phyloP scores from a whole-genome alignment of 148 eudicot genomes.

The Silene latifolia region DNA sequence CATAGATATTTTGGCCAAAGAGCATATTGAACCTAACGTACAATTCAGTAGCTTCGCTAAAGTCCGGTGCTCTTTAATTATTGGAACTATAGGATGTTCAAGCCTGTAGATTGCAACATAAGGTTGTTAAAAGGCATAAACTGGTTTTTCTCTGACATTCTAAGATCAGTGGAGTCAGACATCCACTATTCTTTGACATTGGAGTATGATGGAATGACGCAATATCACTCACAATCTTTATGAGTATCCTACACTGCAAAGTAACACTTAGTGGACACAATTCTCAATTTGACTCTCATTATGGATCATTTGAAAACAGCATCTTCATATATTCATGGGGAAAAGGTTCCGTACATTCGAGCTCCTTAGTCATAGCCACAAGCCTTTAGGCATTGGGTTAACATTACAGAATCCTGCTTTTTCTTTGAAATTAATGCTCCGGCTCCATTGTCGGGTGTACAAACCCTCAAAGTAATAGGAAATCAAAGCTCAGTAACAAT shows the following conservation, averaged over 20 bases:
- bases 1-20: constrained; percentile 74
- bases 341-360: not conserved
- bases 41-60: constrained; percentile 82
- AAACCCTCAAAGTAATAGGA: too few relatives aligned
- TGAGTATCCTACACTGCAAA: not conserved
- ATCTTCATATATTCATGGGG: not conserved
- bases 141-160: not conserved
- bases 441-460: too few relatives aligned
- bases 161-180: not conserved
- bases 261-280: not conserved
- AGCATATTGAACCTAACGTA: constrained; percentile 90
- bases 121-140: not conserved
- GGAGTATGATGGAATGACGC: not conserved
- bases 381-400: too few relatives aligned
- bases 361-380: not conserved
- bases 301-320: not conserved
- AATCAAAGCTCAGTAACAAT: too few relatives aligned
- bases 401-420: too few relatives aligned
- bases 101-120: constrained; percentile 44
- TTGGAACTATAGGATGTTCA: constrained; percentile 91
- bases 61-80: constrained; percentile 93
- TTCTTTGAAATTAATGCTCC: too few relatives aligned
- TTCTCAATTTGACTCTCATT: not conserved
- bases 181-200: not conserved
- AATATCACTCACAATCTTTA: not conserved